Percentiles rank a stretch among this genome's conserved stretches.
These are phyloP conservation scores for Cladobotryum protrusum DNA, from an alignment of 2,329 filamentous ascomycete genomes.

Conservation along the genomic window DNA sequence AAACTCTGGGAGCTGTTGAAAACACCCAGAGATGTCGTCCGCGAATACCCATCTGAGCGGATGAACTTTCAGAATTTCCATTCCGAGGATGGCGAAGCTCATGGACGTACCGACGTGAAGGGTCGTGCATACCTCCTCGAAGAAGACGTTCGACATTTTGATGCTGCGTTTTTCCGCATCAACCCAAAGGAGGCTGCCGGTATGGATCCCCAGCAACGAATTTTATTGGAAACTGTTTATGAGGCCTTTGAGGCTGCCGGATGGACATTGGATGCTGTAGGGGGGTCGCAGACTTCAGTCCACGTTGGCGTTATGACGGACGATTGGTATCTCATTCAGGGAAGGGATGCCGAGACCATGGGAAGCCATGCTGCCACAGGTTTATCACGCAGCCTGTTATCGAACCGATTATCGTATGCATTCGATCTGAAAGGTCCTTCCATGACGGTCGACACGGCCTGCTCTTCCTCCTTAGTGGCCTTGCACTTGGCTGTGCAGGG, in stretches of 20 bases:
- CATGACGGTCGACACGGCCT: constrained; percentile 29
- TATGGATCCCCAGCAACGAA: constrained; percentile 38
- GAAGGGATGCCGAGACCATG: constrained; percentile 10
- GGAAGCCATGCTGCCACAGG: constrained; percentile 19
- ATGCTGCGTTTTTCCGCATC: constrained; percentile 35
- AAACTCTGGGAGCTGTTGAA: constrained; percentile 28
- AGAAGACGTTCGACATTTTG: constrained; percentile 27
- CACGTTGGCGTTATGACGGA: constrained; percentile 20
- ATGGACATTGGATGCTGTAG: constrained; percentile 22
- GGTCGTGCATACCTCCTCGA: constrained; percentile 29
- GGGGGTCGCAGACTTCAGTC: constrained; percentile 17
- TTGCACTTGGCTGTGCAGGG: constrained; percentile 22
- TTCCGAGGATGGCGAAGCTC: constrained; percentile 25
- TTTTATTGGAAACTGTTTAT: constrained; percentile 33
- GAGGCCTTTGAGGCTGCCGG: constrained; percentile 35
- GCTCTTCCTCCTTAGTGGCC: constrained; percentile 20
- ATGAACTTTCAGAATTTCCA: constrained; percentile 20
- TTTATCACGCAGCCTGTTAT: constrained; percentile 28
- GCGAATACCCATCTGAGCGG: constrained; percentile 19
- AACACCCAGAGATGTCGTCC: constrained; percentile 25
- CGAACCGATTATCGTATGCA: constrained; percentile 12
- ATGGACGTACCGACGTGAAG: constrained; percentile 15
- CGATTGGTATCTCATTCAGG: constrained; percentile 13
- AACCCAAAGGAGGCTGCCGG: constrained; percentile 30
- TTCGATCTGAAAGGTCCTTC: constrained; percentile 21